These are phyloP conservation scores for Betula pendula DNA, from an alignment of 306 rosid species.

Conservation along the genomic window DNA sequence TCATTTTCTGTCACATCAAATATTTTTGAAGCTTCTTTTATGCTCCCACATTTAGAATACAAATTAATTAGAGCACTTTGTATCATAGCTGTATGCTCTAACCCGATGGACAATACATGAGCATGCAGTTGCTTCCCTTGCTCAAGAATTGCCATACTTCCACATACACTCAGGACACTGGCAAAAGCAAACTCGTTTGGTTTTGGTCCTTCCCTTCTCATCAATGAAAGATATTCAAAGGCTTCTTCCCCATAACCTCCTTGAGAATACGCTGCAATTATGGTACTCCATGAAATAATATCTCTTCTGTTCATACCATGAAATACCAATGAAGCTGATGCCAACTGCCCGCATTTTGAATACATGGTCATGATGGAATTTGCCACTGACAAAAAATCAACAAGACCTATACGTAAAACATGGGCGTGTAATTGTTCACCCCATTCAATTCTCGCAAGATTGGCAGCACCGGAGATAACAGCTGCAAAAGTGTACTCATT, in stretches of 20 bases:
- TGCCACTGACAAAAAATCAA: conserved; percentile 58
- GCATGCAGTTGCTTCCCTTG: conserved; percentile 84
- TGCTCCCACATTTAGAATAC: conserved; percentile 75
- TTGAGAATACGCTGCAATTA: conserved; percentile 74
- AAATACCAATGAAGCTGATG: conserved; percentile 58
- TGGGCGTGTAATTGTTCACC: conserved; percentile 67
- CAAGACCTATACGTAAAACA: conserved; percentile 52
- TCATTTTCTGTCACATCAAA: conserved; percentile 34
- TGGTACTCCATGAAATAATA: conserved; percentile 85
- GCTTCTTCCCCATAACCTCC: conserved; percentile 67
- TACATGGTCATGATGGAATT: conserved; percentile 71
- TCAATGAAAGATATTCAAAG: conserved; percentile 62
- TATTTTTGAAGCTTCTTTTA: conserved; percentile 58
- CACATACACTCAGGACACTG: conserved; percentile 73
- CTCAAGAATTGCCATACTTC: conserved; percentile 75
- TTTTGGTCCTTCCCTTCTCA: conserved; percentile 69
- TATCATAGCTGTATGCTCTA: conserved; percentile 55
- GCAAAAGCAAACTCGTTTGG: conserved; percentile 77
- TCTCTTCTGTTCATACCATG: conserved; percentile 53
- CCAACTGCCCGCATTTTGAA: conserved; percentile 61
- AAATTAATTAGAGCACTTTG: conserved; percentile 69
- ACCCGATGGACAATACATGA: conserved; percentile 53
- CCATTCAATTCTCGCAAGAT: conserved; percentile 53
- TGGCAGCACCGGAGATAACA: conserved; percentile 66
- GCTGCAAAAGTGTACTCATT: conserved; percentile 76